Base-by-base conservation (phyloP, 257 asterid species). In the Solanum pennellii region DNA sequence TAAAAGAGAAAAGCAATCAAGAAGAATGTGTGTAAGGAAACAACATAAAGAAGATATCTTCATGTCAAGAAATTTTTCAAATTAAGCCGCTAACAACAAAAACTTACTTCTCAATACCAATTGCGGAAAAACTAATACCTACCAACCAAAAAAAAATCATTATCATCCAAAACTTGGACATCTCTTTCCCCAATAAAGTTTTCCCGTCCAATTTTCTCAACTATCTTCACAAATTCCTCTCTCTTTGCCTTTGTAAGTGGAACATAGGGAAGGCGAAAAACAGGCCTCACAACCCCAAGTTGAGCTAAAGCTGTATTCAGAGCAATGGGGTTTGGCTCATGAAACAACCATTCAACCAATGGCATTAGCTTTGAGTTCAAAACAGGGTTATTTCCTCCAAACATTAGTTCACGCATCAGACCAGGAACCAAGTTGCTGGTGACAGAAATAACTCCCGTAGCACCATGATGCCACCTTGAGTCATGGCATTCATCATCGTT, bases 291-390 rank as follows among this genome's bases (percentile, higher is more conserved):
- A 39, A 96, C 97, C 83, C 98, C 98, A 47, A 96, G 99, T 92
- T 96, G 99, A 87, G 99, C 94, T 39, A 96, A 93, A 82, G 98
- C 98, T 1, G 99, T 95, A 90, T 95, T 96, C 52, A 96, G 86
- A 39, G 94, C 95, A 31, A 94, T 94, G 9, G 99, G 99, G 75
- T 93, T 96, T 14, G 98, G 98, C 88, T 95, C 95, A 6, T 86
- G 52, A 82, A 96, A 95, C 21, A 96, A 96, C 99, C 98, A 96
- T 14, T 90, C 76, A 2, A 95, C 88, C 74, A 95, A 86, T 11
- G 99, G 94, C 91, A 91, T 29, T 23, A 94, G 91, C 89, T 92
- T 94, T 12, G 94, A 75, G 85, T 93, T 96, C 91, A 93, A 82
- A 84, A 87, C 84, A 7, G 89, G 88, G 52, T 95, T 93, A 92